Evolutionary conservation across 805 yeast species (phyloP), one percentile per base, ranked within the genome.

Genomic region (Starmerella apis): DNA sequence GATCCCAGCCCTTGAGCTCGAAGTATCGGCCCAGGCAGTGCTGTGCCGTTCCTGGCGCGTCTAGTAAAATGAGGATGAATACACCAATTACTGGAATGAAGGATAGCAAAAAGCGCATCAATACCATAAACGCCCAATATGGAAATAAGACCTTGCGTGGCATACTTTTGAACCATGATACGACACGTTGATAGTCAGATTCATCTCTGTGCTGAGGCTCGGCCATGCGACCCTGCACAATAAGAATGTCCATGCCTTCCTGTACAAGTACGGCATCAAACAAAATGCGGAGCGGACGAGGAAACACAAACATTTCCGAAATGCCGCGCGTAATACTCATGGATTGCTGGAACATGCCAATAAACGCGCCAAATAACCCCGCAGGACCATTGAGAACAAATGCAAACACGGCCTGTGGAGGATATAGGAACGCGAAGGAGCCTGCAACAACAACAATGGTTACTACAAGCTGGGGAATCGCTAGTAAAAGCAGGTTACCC

Each of bases 11-110:
- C 59, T 77, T 79, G 46, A 80, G 68, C 32, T 70, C 71, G 57
- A 76, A 80, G 61, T 80, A 81, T 37, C 85, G 67, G 14, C 66
- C 58, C 47, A 79, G 84, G 31, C 76, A 70, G 39, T 67, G 65
- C 48, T 70, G 66, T 0, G 81, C 85, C 31, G 73, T 73, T 19
- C 73, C 63, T 0, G 83, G 77, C 0, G 84, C 79, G 48, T 72
- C 75, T 5, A 78, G 49, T 2, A 75, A 47, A 13, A 78, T 64
- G 10, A 76, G 71, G 8, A 77, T 23, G 4, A 73, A n/a, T 0
- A 84, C 83, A 0, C 87, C 87, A 5, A 76, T 18, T 6, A 79
- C 32, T 0, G 87, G 87, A 13, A 81, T 68, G 47, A 71, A 62
- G 27, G 74, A 71, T 11, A 80, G 59, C 0, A 68, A 14, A 16